Evolutionary conservation across 2,329 filamentous ascomycete species (phyloP), one percentile per base, ranked within the genome.

Genomic region (Chrysoporthe cubensis): DNA sequence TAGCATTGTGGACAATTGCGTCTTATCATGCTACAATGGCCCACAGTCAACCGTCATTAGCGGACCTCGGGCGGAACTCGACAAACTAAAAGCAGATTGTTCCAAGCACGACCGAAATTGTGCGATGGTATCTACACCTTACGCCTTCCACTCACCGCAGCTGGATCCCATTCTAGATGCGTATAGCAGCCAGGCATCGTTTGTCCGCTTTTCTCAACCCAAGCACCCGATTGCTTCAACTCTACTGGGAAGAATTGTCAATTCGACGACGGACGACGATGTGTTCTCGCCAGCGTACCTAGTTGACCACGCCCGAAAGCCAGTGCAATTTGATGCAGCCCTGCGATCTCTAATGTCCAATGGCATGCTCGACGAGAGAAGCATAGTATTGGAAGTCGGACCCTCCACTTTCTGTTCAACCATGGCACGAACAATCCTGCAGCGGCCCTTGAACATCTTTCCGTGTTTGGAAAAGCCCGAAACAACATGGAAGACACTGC

Each of bases 21-120:
- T 96, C 26, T 26, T 26, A 26, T 26, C 26, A 26, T 26, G 93
- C 80, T 85, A 93, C 75, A 96, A 96, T 73, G 88, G 90, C 0
- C 88, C 89, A 0, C 83, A 87, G 64, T 91, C 93, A 75, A 93
- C 89, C 9, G 92, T 96, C 1, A 81, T 96, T n/a, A 81, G 80
- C 46, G 85, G 84, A 3, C 32, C 32, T n/a, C 18, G 40, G 32
- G 42, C 34, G 18, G 34, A 32, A 3, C 18, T 58, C 26, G 32
- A 32, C 16, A 58, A 34, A 16, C 34, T 58, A 56, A 26, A 50
- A 9, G 72, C 75, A 9, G 78, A 79, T 0, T 73, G 73, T 26
- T 26, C 1, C 77, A 83, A 63, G 78, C 86, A 48, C 73, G 26
- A 26, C 26, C 26, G 26, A 26, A 26, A 26, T 78, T 4, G 75